Conservation (phyloP, 345 rosid genomes). For the Passiflora organensis region DNA sequence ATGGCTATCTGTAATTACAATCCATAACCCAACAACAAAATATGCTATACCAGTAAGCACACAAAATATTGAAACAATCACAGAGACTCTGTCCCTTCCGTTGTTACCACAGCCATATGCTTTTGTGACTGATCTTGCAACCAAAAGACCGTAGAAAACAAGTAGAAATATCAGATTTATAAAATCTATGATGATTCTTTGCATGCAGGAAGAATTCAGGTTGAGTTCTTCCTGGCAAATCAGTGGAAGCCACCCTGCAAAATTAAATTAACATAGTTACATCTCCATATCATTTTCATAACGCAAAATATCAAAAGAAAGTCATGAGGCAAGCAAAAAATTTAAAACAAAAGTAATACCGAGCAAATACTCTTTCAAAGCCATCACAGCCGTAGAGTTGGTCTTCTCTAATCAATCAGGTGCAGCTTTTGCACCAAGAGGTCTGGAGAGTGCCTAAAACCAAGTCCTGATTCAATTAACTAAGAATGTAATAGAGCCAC, state of each 20-base stretch:
- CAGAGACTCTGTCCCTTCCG: conserved; percentile 38
- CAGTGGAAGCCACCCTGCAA: conserved; percentile 64
- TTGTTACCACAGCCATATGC: neutral
- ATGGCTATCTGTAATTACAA: conserved; percentile 14
- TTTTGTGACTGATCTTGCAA: neutral
- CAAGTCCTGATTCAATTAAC: too few relatives aligned
- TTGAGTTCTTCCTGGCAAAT: conserved; percentile 44
- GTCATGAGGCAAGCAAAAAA: too few relatives aligned
- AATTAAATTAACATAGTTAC: too few relatives aligned
- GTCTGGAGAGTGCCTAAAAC: too few relatives aligned
- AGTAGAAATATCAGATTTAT: conserved; percentile 25
- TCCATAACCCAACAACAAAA: conserved; percentile 37
- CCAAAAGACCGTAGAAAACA: neutral
- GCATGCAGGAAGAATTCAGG: conserved; percentile 30
- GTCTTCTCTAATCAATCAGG: too few relatives aligned
- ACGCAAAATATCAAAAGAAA: too few relatives aligned
- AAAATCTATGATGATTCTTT: conserved; percentile 48
- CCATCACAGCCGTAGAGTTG: too few relatives aligned
- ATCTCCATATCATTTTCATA: too few relatives aligned
- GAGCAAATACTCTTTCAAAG: too few relatives aligned
- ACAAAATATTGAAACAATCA: conserved; percentile 40
- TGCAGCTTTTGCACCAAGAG: too few relatives aligned
- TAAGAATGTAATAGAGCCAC: too few relatives aligned
- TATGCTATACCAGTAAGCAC: conserved; percentile 34
- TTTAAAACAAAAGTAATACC: too few relatives aligned